Base-by-base conservation (phyloP, 345 rosid genomes). In the Triadica sebifera region DNA sequence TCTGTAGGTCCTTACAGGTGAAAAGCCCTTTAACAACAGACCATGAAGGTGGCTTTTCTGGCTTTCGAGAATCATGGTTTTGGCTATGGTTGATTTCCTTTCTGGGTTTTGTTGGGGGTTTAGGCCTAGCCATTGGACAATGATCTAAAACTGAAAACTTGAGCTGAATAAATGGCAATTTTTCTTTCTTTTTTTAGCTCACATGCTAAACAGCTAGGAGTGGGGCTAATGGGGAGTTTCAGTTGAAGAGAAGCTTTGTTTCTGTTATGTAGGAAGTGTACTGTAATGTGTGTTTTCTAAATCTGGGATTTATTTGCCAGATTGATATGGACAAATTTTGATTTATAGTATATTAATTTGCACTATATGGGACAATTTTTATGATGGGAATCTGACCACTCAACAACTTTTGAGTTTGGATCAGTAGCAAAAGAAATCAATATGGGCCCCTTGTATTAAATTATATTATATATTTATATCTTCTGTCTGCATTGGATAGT, bases 11-110 rank as follows among this genome's bases (percentile, higher is more conserved):
- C 72, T 82, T 89, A 57, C 86, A 82, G 73, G 78, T 75, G 74
- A 87, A 87, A 80, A 87, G 62, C 65, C 90, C 85, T 85, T 83
- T 87, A 24, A 89, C 70, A 56, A 76, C 81, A 1, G 82, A 62
- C 93, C 93, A 89, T 57, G 93, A 82, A 41, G 88, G 82, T 19
- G 83, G 73, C 17, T 82, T 85, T n/a, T 82, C 85, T 19, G 78
- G 19, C 69, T 77, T 81, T 47, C 72, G 78, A 2, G 77, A 78
- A n/a, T 62, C 57, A 12, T 77, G 69, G 56, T 76, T 81, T 45
- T 80, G 83, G 78, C 51, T 80, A 74, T 81, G 84, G 56, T 76
- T 66, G 29, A 59, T 78, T 80, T 77, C 80, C 53, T 47, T 82
- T 71, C 61, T 72, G 79, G 79, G 80, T 77, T 83, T 83, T 65